Conservation (phyloP, 2,329 filamentous ascomycete species). For the Aspergillus eucalypticola region DNA sequence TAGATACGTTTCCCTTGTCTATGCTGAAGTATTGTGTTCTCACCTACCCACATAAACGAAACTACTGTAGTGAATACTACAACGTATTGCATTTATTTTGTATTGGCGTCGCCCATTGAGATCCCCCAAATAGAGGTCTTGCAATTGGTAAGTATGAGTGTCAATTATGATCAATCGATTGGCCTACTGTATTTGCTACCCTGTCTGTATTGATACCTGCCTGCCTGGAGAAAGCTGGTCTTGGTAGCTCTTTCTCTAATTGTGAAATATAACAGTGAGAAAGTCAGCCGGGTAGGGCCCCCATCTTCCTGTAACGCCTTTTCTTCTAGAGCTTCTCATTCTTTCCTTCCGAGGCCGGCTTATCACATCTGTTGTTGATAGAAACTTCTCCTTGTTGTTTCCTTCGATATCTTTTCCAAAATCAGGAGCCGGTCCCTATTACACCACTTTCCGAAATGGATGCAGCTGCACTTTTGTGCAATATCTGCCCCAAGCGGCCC, state of each 20-base stretch:
- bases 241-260: constrained; percentile 18
- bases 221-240: background rate
- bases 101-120: too few species aligned
- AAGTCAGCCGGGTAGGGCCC: constrained; percentile 1
- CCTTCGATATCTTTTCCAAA: constrained; percentile 17
- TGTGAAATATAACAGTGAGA: background rate
- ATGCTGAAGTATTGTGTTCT: too few species aligned
- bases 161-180: too few species aligned
- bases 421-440: background rate
- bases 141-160: too few species aligned
- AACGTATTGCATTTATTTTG: too few species aligned
- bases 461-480: constrained; percentile 72
- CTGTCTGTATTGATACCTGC: too few species aligned
- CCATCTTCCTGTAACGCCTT: background rate
- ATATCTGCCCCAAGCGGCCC: constrained; percentile 76
- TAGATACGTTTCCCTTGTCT: too few species aligned
- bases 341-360: background rate
- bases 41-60: too few species aligned
- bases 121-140: too few species aligned
- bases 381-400: constrained; percentile 30
- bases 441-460: constrained; percentile 35
- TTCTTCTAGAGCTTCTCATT: background rate
- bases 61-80: too few species aligned
- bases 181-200: too few species aligned
- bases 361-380: background rate